Evolutionary conservation across 140 eudicot genomes (phyloP), one percentile per base, ranked within the genome.

Genomic region (Erigeron philadelphicus): DNA sequence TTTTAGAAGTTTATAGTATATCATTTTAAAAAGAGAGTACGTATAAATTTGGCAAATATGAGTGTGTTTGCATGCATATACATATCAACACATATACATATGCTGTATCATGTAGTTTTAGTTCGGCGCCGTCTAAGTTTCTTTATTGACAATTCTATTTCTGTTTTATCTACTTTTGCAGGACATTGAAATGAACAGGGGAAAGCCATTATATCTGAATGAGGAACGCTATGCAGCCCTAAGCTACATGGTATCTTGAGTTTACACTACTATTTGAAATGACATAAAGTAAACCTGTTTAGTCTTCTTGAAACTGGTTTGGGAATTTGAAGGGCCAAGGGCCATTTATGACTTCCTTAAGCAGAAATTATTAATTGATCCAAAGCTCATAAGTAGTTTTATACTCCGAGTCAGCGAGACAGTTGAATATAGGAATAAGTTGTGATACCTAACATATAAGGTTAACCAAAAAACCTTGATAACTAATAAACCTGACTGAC

Each of bases 221-320:
- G 87, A 81, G 67, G 98, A 93, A 78, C 93, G 98, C 42, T 93
- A 89, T 71, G 96, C 98, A 55, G 95, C 94, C 52, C 72, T 93
- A 45, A 85, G 85, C 49, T 87, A 87, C 66, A 86, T 93, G 98
- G 69, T 75, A 11, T 40, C 56, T 62, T 19, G 49, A 31, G 38
- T 31, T 31, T 42, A 16, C 13, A n/a, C 46, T 40, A n/a, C 67
- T 61, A 13, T 35, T 40, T 15, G 15, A 45, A 7, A 8, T 2
- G 4, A 11, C 11, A 53, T 16, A 8, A 53, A 53, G 3, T 16
- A 53, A n/a, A 8, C 25, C 16, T 7, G 25, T 53, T 8, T 52
- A 7, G 58, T 53, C 59, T 53, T 53, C 59, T 53, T 1, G 38
- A 4, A 31, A 31, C 38, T 31, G 38, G 38, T 31, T 31, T 31